phyloP scores from a whole-genome alignment of 768 basidiomycete species.

The Hydnomerulius pinastri region DNA sequence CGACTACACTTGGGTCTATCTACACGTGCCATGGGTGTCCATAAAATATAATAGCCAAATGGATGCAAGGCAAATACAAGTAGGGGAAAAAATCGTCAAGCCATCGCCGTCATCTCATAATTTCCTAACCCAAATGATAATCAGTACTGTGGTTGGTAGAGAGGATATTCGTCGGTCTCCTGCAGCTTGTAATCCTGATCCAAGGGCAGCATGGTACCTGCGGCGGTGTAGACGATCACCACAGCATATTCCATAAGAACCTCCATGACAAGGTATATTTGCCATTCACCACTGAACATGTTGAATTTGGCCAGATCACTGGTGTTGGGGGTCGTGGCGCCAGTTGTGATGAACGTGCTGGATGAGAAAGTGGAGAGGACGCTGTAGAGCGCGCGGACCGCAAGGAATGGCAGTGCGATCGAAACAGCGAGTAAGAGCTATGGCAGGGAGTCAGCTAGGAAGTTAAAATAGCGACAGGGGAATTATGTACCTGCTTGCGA shows the following conservation, averaged over 20 bases:
- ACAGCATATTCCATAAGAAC: constrained; percentile 61
- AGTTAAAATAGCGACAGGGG: constrained; percentile 1
- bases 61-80: background rate
- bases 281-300: constrained; percentile 57
- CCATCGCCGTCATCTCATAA: background rate
- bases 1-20: no score
- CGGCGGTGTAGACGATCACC: constrained; percentile 42
- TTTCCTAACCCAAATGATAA: background rate
- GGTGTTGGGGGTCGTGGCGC: constrained; percentile 17
- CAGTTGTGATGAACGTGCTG: constrained; percentile 38
- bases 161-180: constrained; percentile 25
- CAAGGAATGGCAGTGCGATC: constrained; percentile 59
- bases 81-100: background rate
- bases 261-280: constrained; percentile 57
- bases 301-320: constrained; percentile 58
- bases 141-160: constrained; percentile 38
- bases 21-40: no score
- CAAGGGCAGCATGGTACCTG: constrained; percentile 30
- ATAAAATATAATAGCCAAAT: no score
- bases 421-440: constrained; percentile 61
- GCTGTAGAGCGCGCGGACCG: constrained; percentile 48
- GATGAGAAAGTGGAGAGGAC: constrained; percentile 59
- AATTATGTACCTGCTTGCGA: constrained; percentile 35
- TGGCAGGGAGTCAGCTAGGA: constrained; percentile 9
- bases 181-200: constrained; percentile 33